A percentile compares a stretch with the other conserved stretches of the same genome.
Evolutionary conservation across 2,329 filamentous ascomycete genomes (phyloP).

Genomic region (Cordyceps fumosorosea): DNA sequence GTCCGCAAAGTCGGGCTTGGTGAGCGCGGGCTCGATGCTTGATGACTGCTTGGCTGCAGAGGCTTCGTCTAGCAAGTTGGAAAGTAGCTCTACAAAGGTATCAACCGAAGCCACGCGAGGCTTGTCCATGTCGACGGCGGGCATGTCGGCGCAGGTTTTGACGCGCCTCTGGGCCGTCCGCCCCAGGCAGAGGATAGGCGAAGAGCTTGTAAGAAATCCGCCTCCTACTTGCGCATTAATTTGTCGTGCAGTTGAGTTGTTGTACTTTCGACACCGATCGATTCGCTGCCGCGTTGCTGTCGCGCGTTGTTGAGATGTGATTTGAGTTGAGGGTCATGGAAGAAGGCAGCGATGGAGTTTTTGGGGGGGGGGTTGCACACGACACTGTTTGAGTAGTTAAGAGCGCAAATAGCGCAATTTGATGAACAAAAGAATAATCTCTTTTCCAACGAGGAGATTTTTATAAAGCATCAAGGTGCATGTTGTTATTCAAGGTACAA

Average conservation of each 20-base stretch:
- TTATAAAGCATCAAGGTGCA: too few species aligned
- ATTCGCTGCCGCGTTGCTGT: neutral
- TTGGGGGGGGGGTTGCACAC: too few species aligned
- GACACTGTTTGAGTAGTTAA: too few species aligned
- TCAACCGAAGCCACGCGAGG: slow-evolving; percentile 48
- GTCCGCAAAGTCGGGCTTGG: slow-evolving; percentile 57
- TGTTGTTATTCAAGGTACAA: neutral
- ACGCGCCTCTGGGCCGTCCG: neutral
- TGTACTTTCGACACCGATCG: neutral
- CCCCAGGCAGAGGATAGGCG: neutral
- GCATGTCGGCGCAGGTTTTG: slow-evolving; percentile 33
- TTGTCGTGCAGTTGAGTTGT: too few species aligned
- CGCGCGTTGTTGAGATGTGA: neutral
- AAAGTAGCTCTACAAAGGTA: slow-evolving; percentile 47
- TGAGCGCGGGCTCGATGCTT: slow-evolving; percentile 67
- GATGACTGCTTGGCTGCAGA: slow-evolving; percentile 50
- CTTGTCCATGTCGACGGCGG: slow-evolving; percentile 37
- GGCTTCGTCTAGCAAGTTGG: slow-evolving; percentile 52
- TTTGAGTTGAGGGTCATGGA: too few species aligned
- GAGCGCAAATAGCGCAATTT: too few species aligned
- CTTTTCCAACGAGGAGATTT: too few species aligned
- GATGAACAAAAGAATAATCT: too few species aligned
- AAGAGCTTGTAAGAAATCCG: neutral
- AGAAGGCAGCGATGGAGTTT: too few species aligned
- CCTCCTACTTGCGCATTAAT: slow-evolving; percentile 1